These are phyloP conservation scores for Fusarium praegraminearum DNA, from an alignment of 2,329 filamentous ascomycete genomes.

Conservation along the genomic window DNA sequence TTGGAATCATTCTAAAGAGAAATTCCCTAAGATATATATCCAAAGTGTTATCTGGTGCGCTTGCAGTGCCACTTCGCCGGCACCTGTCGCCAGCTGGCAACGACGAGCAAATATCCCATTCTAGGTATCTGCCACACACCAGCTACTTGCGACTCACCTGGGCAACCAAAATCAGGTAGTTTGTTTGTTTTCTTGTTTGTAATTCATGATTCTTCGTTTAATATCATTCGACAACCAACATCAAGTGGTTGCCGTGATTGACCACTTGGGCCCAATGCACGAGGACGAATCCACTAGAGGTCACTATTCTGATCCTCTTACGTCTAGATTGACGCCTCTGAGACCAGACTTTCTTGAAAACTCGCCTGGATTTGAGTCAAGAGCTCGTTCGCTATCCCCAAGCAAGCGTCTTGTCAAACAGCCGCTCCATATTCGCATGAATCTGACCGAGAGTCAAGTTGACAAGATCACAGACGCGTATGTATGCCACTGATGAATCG, in stretches of 20 bases:
- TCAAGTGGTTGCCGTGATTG: constrained; percentile 18
- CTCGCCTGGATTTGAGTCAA: constrained; percentile 42
- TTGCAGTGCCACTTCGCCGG: background rate
- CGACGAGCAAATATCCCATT: background rate
- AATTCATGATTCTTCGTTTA: background rate
- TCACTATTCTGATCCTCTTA: constrained; percentile 44
- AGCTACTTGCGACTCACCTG: background rate
- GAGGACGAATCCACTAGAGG: constrained; percentile 31
- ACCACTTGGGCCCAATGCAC: constrained; percentile 35
- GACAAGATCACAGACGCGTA: constrained; percentile 62
- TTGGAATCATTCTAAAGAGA: background rate
- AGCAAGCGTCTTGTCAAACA: constrained; percentile 52
- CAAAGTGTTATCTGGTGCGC: background rate
- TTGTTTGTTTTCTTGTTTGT: background rate
- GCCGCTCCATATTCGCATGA: constrained; percentile 61
- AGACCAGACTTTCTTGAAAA: constrained; percentile 55
- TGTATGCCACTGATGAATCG: constrained; percentile 48
- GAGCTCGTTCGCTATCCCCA: constrained; percentile 54
- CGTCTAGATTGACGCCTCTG: constrained; percentile 48
- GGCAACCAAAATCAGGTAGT: background rate
- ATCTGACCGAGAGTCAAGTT: constrained; percentile 63
- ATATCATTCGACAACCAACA: background rate
- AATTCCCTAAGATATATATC: background rate
- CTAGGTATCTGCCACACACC: background rate
- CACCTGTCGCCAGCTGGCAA: constrained; percentile 20